phyloP scores from a whole-genome alignment of 352 stramenopile genomes.

The Phytophthora syringae region DNA sequence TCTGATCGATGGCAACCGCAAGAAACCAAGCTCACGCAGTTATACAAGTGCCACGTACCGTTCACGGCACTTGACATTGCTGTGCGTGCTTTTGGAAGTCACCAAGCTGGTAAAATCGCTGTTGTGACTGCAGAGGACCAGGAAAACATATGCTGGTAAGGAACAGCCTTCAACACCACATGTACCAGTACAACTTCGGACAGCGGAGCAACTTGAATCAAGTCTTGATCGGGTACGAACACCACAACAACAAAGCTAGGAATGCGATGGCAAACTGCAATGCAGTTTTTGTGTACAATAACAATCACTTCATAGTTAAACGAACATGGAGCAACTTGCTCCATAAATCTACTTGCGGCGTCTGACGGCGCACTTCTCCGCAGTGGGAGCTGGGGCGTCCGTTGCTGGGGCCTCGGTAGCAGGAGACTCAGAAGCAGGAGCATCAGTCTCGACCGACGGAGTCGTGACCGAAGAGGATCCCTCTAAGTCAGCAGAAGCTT shows the following conservation, averaged over 20 bases:
- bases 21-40: too few relatives aligned
- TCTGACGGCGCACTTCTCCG: slow-evolving; percentile 27
- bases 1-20: too few relatives aligned
- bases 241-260: neutral
- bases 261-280: too few relatives aligned
- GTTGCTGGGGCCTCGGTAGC: slow-evolving; percentile 18
- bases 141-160: too few relatives aligned
- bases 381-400: slow-evolving; percentile 8
- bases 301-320: slow-evolving; percentile 8
- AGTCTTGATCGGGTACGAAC: neutral
- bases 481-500: neutral
- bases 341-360: slow-evolving; percentile 26
- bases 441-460: neutral
- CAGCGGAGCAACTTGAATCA: neutral
- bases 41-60: too few relatives aligned
- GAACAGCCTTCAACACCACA: too few relatives aligned
- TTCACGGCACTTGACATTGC: too few relatives aligned
- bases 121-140: too few relatives aligned
- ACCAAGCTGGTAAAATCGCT: too few relatives aligned
- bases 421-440: neutral
- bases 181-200: too few relatives aligned
- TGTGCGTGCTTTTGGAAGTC: too few relatives aligned
- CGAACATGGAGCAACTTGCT: slow-evolving; percentile 9
- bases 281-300: slow-evolving; percentile 13
- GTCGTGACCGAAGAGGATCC: neutral